These are phyloP conservation scores for Blastomyces percursus DNA, from an alignment of 2,329 filamentous ascomycete species.

Conservation along the genomic window DNA sequence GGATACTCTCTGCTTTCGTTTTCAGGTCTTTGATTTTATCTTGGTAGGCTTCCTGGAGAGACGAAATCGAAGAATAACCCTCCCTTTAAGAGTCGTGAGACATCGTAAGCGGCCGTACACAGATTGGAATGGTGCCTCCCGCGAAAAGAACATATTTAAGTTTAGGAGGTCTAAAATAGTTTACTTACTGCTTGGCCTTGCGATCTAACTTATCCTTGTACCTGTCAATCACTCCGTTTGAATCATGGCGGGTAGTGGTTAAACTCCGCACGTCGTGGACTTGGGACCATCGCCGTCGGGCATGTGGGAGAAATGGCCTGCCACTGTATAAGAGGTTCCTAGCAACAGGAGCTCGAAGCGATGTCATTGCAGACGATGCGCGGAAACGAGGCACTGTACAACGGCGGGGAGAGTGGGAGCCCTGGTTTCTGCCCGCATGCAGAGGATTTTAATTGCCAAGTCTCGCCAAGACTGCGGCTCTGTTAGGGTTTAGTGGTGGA, in stretches of 20 bases:
- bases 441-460: background rate
- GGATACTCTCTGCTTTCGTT: conserved; percentile 37
- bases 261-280: conserved; percentile 89
- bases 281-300: conserved; percentile 75
- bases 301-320: conserved; percentile 3
- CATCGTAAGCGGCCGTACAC: background rate
- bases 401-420: background rate
- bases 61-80: conserved; percentile 49
- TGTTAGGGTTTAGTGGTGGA: no score
- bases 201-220: conserved; percentile 75
- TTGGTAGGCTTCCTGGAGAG: conserved; percentile 68
- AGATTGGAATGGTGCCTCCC: background rate
- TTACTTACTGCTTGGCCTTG: conserved; percentile 57
- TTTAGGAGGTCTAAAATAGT: background rate
- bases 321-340: conserved; percentile 8
- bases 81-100: conserved; percentile 38
- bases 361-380: conserved; percentile 4
- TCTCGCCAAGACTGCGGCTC: background rate
- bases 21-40: conserved; percentile 68
- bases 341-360: conserved; percentile 9
- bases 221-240: conserved; percentile 60
- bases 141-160: background rate
- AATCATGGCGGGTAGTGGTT: conserved; percentile 63
- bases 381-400: background rate
- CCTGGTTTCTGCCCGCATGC: background rate